These are phyloP conservation scores for Solanum dulcamara DNA, from an alignment of 257 asterid genomes.

Conservation along the genomic window DNA sequence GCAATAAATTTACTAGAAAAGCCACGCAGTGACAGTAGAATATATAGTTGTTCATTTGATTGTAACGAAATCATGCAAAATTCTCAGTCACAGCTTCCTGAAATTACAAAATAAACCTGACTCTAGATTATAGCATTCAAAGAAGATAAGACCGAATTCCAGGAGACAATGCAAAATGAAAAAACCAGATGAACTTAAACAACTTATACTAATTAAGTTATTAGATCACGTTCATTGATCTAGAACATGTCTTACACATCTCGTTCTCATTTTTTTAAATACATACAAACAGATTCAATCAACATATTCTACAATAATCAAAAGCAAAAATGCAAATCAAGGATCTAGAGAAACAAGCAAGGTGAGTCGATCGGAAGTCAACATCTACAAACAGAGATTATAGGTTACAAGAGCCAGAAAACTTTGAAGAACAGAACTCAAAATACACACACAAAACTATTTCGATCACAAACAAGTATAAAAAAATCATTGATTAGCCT, in stretches of 20 bases:
- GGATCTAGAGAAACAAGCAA: background rate
- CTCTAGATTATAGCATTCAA: background rate
- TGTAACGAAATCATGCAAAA: background rate
- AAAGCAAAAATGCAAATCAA: background rate
- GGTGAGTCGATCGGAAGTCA: background rate
- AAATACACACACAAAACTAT: background rate
- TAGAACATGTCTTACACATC: background rate
- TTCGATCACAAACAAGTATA: background rate
- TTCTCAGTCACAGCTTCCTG: background rate
- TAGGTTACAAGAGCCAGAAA: background rate
- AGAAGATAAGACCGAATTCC: background rate
- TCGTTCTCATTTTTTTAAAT: background rate
- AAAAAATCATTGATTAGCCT: background rate
- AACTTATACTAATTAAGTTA: background rate
- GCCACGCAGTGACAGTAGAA: background rate
- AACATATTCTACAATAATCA: background rate
- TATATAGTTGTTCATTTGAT: background rate
- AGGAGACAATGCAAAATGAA: background rate
- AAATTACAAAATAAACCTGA: background rate
- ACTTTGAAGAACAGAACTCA: background rate
- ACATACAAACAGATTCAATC: background rate
- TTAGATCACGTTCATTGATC: background rate
- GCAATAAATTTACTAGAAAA: background rate
- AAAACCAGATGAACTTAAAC: background rate
- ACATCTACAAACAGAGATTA: background rate